Base-by-base conservation (phyloP, 2,329 filamentous ascomycete genomes). In the Neonectria sp. region DNA sequence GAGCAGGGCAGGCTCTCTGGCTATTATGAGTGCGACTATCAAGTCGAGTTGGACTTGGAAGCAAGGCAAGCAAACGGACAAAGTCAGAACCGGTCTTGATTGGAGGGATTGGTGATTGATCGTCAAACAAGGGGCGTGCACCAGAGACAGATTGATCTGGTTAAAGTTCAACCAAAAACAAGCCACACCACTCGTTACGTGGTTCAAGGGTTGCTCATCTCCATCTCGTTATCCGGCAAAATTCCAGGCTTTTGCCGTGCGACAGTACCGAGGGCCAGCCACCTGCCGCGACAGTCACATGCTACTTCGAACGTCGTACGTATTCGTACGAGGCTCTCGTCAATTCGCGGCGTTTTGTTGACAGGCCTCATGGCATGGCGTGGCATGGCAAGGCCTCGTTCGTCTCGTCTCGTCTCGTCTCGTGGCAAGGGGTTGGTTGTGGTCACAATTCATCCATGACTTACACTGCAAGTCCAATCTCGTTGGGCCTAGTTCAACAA, bases 141-240 rank as follows among this genome's bases (percentile, higher is more conserved):
- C 60, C 69, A 61, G 60, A 60, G 60, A 51, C 65, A 31, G 53
- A 49, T 55, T 67, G 63, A 75, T 71, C 60, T 67, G 63, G 70
- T 63, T 70, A 75, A 75, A 72, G 71, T 75, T 75, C 68, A 52
- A 49, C 68, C 55, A 64, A 55, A 25, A 65, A 51, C 68, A 63
- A 65, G 61, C 61, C 66, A 67, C 66, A 65, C 48, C 66, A 37
- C 62, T 65, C 35, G 55, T 43, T 58, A 60, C 37, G 64, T 67
- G 60, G 45, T 43, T 40, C 52, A 35, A 7, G 40, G 43, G 45
- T 8, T n/a, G 21, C 35, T 48, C 56, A 55, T 59, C 55, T 15
- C 25, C 25, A 53, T 45, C 25, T 29, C 37, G 43, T 59, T 17
- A 52, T 57, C 58, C 53, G 58, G 46, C 37, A 49, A 57, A 57